Base-by-base conservation (phyloP, 345 rosid species). In the Sapria himalayana region DNA sequence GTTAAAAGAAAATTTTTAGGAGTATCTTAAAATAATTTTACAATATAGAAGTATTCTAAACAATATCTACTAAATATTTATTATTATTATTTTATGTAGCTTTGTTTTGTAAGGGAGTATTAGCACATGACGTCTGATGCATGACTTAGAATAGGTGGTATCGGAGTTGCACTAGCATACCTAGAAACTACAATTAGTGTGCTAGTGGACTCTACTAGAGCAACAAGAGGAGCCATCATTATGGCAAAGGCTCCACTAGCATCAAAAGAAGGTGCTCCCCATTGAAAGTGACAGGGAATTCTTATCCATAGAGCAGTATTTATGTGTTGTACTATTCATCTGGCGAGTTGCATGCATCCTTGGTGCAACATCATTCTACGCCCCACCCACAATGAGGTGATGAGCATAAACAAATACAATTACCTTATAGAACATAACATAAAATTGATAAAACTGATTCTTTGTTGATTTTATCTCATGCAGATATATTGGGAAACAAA, bases 191-290 rank as follows among this genome's bases (percentile, higher is more conserved):
- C 67, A 34, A 77, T 69, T 37, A 82, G 79, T 49, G 81, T 77
- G 15, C 95, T 93, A n/a, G 84, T 76, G 12, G 98, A 89, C 95
- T 89, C 98, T 37, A 89, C 86, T 50, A 89, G 98, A 37, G 98
- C 73, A 55, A 89, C 95, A 61, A 89, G 77, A 33, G 95, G 71
- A 49, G 98, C 73, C 98, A 84, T 77, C 98, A 89, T 89, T 95
- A 89, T 89, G 51, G 98, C 95, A 65, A 89, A 89, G 41, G 92
- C 92, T 73, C 79, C 98, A 39, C 98, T 95, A 29, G 98, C 95
- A 71, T 89, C 93, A 64, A 89, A 89, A 51, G 77, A 52, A 44
- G 98, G 98, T n/a, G 95, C 57, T 62, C 98, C 98, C 98, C 98
- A 89, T 29, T 89, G 93, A 62, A 89, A 89, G 15, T 94, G 98